Conservation (phyloP, 345 rosid genomes). For the Lagerstroemia speciosa region DNA sequence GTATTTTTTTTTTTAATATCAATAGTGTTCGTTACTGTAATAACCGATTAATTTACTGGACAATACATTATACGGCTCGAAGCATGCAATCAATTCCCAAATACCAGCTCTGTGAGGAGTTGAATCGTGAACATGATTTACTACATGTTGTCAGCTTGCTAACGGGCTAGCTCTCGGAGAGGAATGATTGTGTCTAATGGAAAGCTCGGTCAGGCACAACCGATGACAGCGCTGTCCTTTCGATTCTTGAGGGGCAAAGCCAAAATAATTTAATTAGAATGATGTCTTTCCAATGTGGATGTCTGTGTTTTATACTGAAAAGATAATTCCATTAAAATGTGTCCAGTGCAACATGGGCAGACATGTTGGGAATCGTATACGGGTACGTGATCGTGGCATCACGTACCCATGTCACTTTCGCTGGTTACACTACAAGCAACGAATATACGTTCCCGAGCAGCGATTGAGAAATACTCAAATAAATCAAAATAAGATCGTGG, state of each 20-base stretch:
- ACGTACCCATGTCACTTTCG: no score
- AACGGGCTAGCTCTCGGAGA: no score
- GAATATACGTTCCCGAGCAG: not conserved
- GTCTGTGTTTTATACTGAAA: not conserved
- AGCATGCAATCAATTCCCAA: no score
- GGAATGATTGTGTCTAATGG: not conserved
- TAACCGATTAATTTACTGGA: no score
- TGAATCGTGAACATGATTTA: no score
- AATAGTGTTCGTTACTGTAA: no score
- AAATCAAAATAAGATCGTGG: no score
- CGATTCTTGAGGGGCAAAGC: not conserved
- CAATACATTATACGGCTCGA: no score
- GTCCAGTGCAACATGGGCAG: not conserved
- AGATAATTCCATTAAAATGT: not conserved
- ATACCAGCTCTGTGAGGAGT: no score
- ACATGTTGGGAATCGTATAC: not conserved
- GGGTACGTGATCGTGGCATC: not conserved
- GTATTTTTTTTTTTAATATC: no score
- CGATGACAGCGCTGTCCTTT: not conserved
- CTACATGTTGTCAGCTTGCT: no score
- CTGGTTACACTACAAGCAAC: no score
- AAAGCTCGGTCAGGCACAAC: not conserved
- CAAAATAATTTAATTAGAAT: not conserved
- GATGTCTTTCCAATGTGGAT: not conserved
- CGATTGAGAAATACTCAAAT: not conserved